Evolutionary conservation across 1,139 yeast species (phyloP).

Genomic region (Sugiyamaella pinicola): DNA sequence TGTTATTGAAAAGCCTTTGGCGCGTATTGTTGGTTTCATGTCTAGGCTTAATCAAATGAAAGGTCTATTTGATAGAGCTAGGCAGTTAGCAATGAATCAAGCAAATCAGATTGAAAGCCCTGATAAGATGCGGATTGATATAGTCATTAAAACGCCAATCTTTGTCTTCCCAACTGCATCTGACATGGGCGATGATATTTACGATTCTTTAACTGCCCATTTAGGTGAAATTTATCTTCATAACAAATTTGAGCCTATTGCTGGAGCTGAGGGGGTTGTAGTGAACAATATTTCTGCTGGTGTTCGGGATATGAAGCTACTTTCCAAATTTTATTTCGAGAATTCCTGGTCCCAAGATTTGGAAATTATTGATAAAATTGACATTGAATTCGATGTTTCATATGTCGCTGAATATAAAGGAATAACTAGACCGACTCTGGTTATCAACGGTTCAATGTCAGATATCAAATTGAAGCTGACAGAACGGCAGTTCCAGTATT

Average conservation of each 20-base stretch:
- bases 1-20: conserved; percentile 79
- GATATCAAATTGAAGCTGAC: conserved; percentile 71
- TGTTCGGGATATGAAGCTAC: conserved; percentile 65
- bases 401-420: conserved; percentile 48
- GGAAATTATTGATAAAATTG: conserved; percentile 70
- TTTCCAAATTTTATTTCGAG: conserved; percentile 60
- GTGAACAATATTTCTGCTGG: conserved; percentile 62
- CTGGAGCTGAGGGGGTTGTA: conserved; percentile 28
- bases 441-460: conserved; percentile 61
- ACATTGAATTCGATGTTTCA: conserved; percentile 62
- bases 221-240: conserved; percentile 81
- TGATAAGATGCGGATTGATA: conserved; percentile 66
- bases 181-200: conserved; percentile 12
- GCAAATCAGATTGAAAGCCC: conserved; percentile 68
- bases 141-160: conserved; percentile 77
- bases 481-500: conserved; percentile 69
- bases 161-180: conserved; percentile 71
- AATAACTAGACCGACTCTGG: conserved; percentile 53
- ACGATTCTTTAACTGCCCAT: conserved; percentile 58
- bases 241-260: conserved; percentile 54
- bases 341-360: conserved; percentile 53
- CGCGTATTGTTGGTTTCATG: conserved; percentile 65
- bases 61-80: conserved; percentile 78
- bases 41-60: conserved; percentile 85
- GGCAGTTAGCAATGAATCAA: conserved; percentile 77